Evolutionary conservation across 2,329 filamentous ascomycete genomes (phyloP).

Genomic region (Verticillium isaacii): DNA sequence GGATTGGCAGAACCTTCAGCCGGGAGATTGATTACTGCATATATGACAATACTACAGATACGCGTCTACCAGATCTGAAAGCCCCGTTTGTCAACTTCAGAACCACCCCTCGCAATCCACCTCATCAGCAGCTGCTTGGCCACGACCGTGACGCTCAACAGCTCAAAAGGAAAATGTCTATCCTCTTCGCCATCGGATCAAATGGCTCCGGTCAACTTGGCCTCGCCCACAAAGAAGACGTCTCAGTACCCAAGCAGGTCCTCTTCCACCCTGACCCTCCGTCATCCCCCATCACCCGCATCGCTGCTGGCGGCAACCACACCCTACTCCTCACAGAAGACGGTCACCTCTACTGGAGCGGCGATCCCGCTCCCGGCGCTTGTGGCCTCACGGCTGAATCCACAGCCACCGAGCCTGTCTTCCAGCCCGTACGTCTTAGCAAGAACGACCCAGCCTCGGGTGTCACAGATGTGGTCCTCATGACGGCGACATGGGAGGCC

Average conservation of each 20-base stretch:
- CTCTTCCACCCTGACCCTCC: slow-evolving; percentile 43
- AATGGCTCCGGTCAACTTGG: slow-evolving; percentile 74
- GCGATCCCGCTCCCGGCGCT: slow-evolving; percentile 51
- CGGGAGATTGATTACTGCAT: background rate
- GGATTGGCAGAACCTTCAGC: background rate
- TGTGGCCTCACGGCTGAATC: slow-evolving; percentile 38
- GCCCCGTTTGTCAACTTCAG: background rate
- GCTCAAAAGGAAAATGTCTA: slow-evolving; percentile 31
- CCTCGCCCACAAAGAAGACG: slow-evolving; percentile 66
- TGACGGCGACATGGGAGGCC: slow-evolving; percentile 76
- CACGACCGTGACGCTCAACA: background rate
- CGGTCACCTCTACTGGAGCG: slow-evolving; percentile 60
- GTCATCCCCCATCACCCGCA: slow-evolving; percentile 28
- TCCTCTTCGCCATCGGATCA: slow-evolving; percentile 66
- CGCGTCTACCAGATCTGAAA: background rate
- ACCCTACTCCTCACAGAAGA: slow-evolving; percentile 64
- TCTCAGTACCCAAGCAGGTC: slow-evolving; percentile 60
- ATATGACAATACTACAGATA: background rate
- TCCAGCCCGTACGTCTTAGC: slow-evolving; percentile 32
- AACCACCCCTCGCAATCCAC: background rate
- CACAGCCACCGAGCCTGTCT: slow-evolving; percentile 25
- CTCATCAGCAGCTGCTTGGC: background rate
- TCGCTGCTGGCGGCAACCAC: slow-evolving; percentile 76
- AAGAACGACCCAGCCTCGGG: slow-evolving; percentile 22
- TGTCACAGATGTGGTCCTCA: slow-evolving; percentile 24